phyloP scores from a whole-genome alignment of 768 basidiomycete species.

The Trametes maxima region DNA sequence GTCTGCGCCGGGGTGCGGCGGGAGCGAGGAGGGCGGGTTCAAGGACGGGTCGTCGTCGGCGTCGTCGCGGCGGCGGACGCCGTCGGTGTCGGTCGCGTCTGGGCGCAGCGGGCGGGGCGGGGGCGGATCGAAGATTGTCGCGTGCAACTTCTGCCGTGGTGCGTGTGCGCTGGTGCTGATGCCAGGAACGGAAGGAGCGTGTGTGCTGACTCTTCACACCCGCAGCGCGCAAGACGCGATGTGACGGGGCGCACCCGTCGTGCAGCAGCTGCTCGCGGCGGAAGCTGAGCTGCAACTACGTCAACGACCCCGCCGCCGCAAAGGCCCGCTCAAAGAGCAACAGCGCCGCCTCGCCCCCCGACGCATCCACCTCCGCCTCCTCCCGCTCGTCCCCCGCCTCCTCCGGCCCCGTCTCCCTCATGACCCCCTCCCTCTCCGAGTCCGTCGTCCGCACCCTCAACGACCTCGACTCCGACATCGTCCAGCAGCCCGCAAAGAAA shows the following conservation, averaged over 20 bases:
- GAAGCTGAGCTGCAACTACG: slow-evolving; percentile 77
- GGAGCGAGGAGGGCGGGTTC: slow-evolving; percentile 37
- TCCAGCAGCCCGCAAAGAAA: slow-evolving; percentile 67
- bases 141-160: slow-evolving; percentile 91
- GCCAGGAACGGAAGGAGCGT: background rate
- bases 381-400: slow-evolving; percentile 32
- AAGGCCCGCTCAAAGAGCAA: slow-evolving; percentile 28
- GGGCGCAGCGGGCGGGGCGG: slow-evolving; percentile 61
- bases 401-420: slow-evolving; percentile 19
- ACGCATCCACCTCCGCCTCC: slow-evolving; percentile 26
- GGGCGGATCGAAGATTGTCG: slow-evolving; percentile 84
- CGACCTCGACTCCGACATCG: slow-evolving; percentile 55
- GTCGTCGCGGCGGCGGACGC: slow-evolving; percentile 67
- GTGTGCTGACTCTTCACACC: slow-evolving; percentile 7
- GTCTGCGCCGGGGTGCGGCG: slow-evolving; percentile 32
- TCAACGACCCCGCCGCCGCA: slow-evolving; percentile 56
- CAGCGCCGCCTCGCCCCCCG: slow-evolving; percentile 24
- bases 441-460: slow-evolving; percentile 23
- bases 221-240: slow-evolving; percentile 85
- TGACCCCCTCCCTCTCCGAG: slow-evolving; percentile 19
- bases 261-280: slow-evolving; percentile 84
- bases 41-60: slow-evolving; percentile 15
- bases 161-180: slow-evolving; percentile 30
- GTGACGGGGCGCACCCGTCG: slow-evolving; percentile 83
- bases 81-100: slow-evolving; percentile 59